Evolutionary conservation across 352 stramenopile species (phyloP).

Genomic region (Aphanomyces stellatus): DNA sequence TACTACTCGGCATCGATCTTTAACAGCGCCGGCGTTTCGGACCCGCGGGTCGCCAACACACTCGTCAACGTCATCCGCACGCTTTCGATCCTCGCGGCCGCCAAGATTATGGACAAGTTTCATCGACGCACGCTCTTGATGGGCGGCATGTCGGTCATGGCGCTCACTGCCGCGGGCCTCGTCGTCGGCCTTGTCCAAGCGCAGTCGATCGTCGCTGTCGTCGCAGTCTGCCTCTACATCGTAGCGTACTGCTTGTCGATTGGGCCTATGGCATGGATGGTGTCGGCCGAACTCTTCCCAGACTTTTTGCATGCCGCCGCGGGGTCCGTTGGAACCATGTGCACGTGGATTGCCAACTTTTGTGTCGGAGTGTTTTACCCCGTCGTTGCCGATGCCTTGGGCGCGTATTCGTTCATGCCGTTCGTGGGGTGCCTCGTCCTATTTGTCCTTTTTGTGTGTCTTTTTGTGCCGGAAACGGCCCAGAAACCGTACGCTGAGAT

Average conservation of each 20-base stretch:
- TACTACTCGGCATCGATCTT: slow-evolving; percentile 18
- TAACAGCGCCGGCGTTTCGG: not conserved
- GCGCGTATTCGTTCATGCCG: slow-evolving; percentile 27
- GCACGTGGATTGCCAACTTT: slow-evolving; percentile 48
- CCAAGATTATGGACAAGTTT: slow-evolving; percentile 8
- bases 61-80: slow-evolving; percentile 14
- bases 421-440: slow-evolving; percentile 32
- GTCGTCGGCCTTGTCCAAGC: slow-evolving; percentile 17
- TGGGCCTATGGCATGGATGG: slow-evolving; percentile 40
- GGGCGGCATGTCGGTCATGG: not conserved
- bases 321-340: slow-evolving; percentile 37
- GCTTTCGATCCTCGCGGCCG: not conserved
- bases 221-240: slow-evolving; percentile 29
- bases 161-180: not conserved
- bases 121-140: slow-evolving; percentile 21
- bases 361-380: slow-evolving; percentile 47
- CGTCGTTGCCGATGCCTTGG: slow-evolving; percentile 28
- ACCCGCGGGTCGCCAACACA: slow-evolving; percentile 12
- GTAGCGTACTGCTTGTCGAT: slow-evolving; percentile 38
- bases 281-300: slow-evolving; percentile 46
- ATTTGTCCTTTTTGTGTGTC: slow-evolving; percentile 25
- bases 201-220: slow-evolving; percentile 39
- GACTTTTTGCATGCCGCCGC: slow-evolving; percentile 38
- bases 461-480: slow-evolving; percentile 34
- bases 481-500: slow-evolving; percentile 43